Conservation (phyloP, 352 stramenopile species). For the Globisporangium abappressorium region DNA sequence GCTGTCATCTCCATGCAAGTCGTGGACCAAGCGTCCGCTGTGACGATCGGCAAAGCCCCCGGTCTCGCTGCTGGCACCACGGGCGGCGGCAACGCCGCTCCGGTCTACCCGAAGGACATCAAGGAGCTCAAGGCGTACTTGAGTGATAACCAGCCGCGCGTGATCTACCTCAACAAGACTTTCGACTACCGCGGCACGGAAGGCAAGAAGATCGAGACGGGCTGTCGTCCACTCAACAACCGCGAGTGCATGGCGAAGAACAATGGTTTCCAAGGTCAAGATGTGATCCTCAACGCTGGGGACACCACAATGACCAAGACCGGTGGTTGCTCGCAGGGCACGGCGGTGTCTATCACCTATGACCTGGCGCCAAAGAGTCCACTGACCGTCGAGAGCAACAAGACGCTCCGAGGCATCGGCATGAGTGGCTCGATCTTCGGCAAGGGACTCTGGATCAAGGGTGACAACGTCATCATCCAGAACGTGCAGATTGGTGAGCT, state of each 20-base stretch:
- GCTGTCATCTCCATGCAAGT: background rate
- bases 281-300: constrained; percentile 47
- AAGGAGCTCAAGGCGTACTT: constrained; percentile 45
- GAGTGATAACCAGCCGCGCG: constrained; percentile 29
- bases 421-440: too few relatives aligned
- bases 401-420: too few relatives aligned
- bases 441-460: too few relatives aligned
- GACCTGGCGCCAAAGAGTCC: constrained; percentile 12
- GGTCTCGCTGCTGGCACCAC: constrained; percentile 33
- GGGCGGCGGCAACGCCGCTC: constrained; percentile 27
- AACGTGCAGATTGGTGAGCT: too few relatives aligned
- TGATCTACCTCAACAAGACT: constrained; percentile 48
- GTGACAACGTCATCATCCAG: too few relatives aligned
- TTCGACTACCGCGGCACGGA: constrained; percentile 53
- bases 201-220: constrained; percentile 40
- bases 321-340: constrained; percentile 38
- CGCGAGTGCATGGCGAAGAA: constrained; percentile 46
- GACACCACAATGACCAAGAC: constrained; percentile 38
- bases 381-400: too few relatives aligned
- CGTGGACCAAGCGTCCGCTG: background rate
- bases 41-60: constrained; percentile 10
- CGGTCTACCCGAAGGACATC: constrained; percentile 37
- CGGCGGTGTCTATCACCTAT: constrained; percentile 34
- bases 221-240: constrained; percentile 36
- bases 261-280: constrained; percentile 46